phyloP scores from a whole-genome alignment of 2,329 filamentous ascomycete species.

The Diaporthe sp. region DNA sequence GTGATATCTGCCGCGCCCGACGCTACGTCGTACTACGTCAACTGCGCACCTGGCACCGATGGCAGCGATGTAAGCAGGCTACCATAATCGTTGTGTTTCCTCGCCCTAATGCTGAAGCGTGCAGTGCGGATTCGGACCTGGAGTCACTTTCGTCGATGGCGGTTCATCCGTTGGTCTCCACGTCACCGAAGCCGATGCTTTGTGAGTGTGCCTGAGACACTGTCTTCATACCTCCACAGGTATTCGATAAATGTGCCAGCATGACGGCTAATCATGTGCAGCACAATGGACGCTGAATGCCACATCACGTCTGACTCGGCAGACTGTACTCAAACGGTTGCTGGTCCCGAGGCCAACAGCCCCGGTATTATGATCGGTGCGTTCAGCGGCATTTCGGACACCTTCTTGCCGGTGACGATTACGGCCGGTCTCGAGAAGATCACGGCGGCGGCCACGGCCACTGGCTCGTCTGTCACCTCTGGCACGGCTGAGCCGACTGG shows the following conservation, averaged over 20 bases:
- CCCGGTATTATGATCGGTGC: slow-evolving; percentile 4
- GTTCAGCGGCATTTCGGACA: slow-evolving; percentile 22
- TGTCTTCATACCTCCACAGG: neutral
- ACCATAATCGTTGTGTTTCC: neutral
- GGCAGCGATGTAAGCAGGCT: slow-evolving; percentile 19
- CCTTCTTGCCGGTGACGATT: slow-evolving; percentile 30
- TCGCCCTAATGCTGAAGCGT: neutral
- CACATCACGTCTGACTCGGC: slow-evolving; percentile 12
- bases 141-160: slow-evolving; percentile 30
- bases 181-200: slow-evolving; percentile 20
- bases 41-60: slow-evolving; percentile 37
- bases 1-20: slow-evolving; percentile 35
- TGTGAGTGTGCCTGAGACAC: slow-evolving; percentile 9
- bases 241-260: no score
- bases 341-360: slow-evolving; percentile 28
- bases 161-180: slow-evolving; percentile 27
- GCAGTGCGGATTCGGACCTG: slow-evolving; percentile 37
- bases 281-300: neutral
- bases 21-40: slow-evolving; percentile 32
- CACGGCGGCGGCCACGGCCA: slow-evolving; percentile 11
- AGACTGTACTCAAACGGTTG: slow-evolving; percentile 27
- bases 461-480: slow-evolving; percentile 8
- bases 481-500: slow-evolving; percentile 20
- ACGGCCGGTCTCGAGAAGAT: slow-evolving; percentile 39
- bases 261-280: neutral